Evolutionary conservation across 495 filamentous ascomycete species (phyloP), one percentile per base, ranked within the genome.

Genomic region (Tuber brumale): DNA sequence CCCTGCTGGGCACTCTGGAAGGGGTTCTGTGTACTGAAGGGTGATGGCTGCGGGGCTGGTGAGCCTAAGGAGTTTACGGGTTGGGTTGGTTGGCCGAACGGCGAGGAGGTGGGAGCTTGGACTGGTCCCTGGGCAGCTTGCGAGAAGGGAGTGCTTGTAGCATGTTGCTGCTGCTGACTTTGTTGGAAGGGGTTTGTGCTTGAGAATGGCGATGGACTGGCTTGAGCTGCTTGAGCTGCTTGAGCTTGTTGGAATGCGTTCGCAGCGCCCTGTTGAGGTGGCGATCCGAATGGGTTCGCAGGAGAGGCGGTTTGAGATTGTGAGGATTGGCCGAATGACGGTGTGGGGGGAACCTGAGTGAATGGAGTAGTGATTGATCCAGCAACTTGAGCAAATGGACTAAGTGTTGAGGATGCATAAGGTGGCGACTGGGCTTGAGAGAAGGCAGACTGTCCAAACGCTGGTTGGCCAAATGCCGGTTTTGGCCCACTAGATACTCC

Each of bases 381-480:
- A 73, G 72, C 51, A 2, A 27, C 51, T 31, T 61, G 78, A 23
- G 46, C 72, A n/a, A 75, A 71, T 71, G 77, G 37, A 39, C 57
- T 23, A 23, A 70, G 7, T 43, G 19, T 69, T 72, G 45, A 70
- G 14, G 75, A 44, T 23, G 16, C 73, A 45, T 74, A 76, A 3
- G 77, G 77, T 3, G 70, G 57, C 57, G 57, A 35, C 57, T 66
- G 57, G 31, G 27, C 51, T 72, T 76, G 80, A 69, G 70, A 37
- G 46, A 81, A 81, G 70, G 76, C 23, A 42, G 80, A 70, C 72
- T 74, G 73, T 42, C 79, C 79, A 70, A 82, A 81, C 0, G 74
- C 70, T 10, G 79, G 69, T 70, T 75, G 76, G n/a, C 74, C 70
- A 48, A 81, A 81, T 18, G 71, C 61, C 71, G 69, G 70, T 39